Base-by-base conservation (phyloP, 1,284 basidiomycete genomes). In the Sporisorium sorghi region DNA sequence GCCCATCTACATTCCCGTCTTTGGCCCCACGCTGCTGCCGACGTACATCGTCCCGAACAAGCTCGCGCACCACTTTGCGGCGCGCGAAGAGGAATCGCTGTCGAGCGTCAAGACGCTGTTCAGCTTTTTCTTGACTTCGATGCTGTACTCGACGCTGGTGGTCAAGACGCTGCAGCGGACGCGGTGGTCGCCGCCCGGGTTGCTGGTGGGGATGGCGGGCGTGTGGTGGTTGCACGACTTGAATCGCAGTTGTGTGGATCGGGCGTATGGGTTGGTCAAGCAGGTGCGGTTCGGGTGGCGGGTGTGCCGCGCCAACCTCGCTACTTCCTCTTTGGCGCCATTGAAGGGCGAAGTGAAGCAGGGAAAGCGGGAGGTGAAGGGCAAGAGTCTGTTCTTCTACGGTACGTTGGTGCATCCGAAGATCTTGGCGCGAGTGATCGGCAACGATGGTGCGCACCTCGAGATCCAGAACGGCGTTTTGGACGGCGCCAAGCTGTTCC, bases 341-440 rank as follows among this genome's bases (percentile, higher is more conserved):
- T 33, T 33, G 26, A 23, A 10, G 26, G 37, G 14, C 46, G 17
- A 15, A 19, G 47, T 6, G 19, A 40, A 42, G 50, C 28, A 50
- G 39, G n/a, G n/a, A n/a, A 37, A 15, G 35, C 35, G 35, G 15
- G 26, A 44, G 28, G 24, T 14, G 3, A 10, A 33, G 26, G 64
- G 54, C 1, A 35, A 21, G 30, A 52, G 48, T 12, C 3, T 79
- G 59, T 77, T 79, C 61, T 79, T 79, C 54, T 79, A 77, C 55
- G 77, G 77, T 14, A 79, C 76, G 4, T 49, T 79, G 1, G 76
- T 79, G 11, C 77, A 79, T 58, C 77, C 77, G 4, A 56, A 57
- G 23, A 76, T 79, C 47, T 53, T 79, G 4, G 39, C 69, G 2
- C 39, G 73, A 0, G 73, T 79, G 5, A 77, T 77, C 23, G 74